Conservation (phyloP, 805 yeast genomes). For the Pichia exigua region DNA sequence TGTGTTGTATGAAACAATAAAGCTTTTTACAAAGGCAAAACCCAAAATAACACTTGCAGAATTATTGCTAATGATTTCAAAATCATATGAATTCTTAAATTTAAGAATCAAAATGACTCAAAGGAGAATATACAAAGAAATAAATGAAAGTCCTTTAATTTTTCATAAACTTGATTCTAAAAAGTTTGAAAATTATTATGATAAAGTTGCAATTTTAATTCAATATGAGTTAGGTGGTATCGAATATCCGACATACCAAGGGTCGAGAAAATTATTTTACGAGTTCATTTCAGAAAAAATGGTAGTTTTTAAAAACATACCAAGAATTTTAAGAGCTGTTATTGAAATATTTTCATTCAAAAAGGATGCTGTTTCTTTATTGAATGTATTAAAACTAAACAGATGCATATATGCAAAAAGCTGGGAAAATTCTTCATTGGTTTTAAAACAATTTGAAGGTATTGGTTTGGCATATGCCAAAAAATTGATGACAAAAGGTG, state of each 20-base stretch:
- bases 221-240: slow-evolving; percentile 46
- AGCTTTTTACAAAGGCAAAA: slow-evolving; percentile 22
- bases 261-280: slow-evolving; percentile 32
- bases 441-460: slow-evolving; percentile 40
- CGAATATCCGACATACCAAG: slow-evolving; percentile 38
- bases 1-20: slow-evolving; percentile 37
- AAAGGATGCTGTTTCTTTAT: slow-evolving; percentile 35
- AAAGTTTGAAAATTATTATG: slow-evolving; percentile 22
- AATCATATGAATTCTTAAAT: slow-evolving; percentile 34
- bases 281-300: slow-evolving; percentile 38
- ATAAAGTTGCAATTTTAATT: slow-evolving; percentile 36
- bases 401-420: slow-evolving; percentile 37
- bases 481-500: slow-evolving; percentile 30
- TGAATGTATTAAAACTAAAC: slow-evolving; percentile 30
- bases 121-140: slow-evolving; percentile 35
- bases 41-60: slow-evolving; percentile 12
- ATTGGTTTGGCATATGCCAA: slow-evolving; percentile 36
- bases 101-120: slow-evolving; percentile 37
- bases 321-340: slow-evolving; percentile 37
- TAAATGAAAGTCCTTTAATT: slow-evolving; percentile 33
- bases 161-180: slow-evolving; percentile 30
- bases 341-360: slow-evolving; percentile 36
- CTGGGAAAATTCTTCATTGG: slow-evolving; percentile 43
- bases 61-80: slow-evolving; percentile 25
- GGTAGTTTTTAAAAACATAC: slow-evolving; percentile 34